Conservation (phyloP, 1,284 basidiomycete species). For the Puccinia coronata region DNA sequence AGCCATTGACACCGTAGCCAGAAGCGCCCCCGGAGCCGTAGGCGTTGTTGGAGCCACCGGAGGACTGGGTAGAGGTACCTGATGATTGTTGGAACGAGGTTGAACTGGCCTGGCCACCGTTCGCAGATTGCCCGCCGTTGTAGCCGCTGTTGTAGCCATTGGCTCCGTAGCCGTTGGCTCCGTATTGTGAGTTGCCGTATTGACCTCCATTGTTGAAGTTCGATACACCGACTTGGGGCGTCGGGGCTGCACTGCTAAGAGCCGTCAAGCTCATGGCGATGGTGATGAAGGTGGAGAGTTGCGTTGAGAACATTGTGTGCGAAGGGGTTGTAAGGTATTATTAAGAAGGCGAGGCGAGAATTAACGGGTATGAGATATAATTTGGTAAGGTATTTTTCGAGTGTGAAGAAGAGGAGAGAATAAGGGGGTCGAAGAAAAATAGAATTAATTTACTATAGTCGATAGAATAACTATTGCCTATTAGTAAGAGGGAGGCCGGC, state of each 20-base stretch:
- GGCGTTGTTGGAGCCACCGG: not conserved
- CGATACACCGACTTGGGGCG: not conserved
- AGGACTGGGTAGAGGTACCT: not conserved
- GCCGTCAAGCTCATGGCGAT: not conserved
- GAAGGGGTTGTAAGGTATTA: not conserved
- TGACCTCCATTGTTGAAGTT: not conserved
- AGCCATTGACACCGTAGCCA: constrained; percentile 6
- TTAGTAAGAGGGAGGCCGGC: constrained; percentile 10
- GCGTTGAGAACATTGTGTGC: not conserved
- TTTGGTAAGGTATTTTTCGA: not conserved
- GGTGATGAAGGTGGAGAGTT: not conserved
- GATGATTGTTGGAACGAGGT: constrained; percentile 8
- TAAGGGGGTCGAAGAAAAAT: not conserved
- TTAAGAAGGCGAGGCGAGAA: not conserved
- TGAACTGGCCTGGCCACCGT: not conserved
- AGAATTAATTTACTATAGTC: not conserved
- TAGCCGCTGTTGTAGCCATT: not conserved
- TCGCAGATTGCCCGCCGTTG: not conserved
- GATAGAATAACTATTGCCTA: not conserved
- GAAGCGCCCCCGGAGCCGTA: not conserved
- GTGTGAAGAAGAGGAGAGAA: not conserved
- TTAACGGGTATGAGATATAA: not conserved
- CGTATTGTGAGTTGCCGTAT: not conserved
- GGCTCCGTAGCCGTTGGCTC: not conserved
- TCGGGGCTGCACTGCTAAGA: not conserved